These are phyloP conservation scores for Acer saccharum DNA, from an alignment of 345 rosid genomes.

Conservation along the genomic window DNA sequence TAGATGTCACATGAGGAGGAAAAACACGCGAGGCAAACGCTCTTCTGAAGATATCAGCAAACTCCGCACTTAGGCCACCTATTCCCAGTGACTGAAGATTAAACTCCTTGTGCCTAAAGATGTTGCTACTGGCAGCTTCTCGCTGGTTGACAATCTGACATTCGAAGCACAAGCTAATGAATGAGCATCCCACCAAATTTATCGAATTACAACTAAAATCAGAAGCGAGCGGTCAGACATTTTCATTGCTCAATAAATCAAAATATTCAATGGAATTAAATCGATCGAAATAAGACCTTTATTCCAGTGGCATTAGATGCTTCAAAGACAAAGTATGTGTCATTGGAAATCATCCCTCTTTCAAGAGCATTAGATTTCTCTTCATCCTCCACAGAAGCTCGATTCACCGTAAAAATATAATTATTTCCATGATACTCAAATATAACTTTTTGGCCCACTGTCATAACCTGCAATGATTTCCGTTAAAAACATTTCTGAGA, in stretches of 20 bases:
- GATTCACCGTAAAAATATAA: conserved; percentile 80
- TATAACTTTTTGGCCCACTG: conserved; percentile 80
- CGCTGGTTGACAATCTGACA: conserved; percentile 92
- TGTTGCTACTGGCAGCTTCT: conserved; percentile 95
- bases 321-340: conserved; percentile 87
- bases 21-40: conserved; percentile 99
- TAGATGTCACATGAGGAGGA: conserved; percentile 92
- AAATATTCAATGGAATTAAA: not conserved
- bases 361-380: conserved; percentile 60
- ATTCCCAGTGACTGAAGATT: conserved; percentile 94
- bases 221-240: not conserved
- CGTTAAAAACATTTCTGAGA: not conserved
- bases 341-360: conserved; percentile 79
- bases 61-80: conserved; percentile 98
- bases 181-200: conserved; percentile 14
- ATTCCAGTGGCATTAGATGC: conserved; percentile 88
- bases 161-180: conserved; percentile 21
- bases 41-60: conserved; percentile 97
- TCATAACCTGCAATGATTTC: conserved; percentile 68
- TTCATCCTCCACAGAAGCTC: conserved; percentile 73
- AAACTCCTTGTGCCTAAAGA: conserved; percentile 93
- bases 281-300: conserved; percentile 53
- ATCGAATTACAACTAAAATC: conserved; percentile 4
- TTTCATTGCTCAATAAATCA: not conserved
- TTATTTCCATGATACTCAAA: conserved; percentile 94